A percentile compares a stretch with the other conserved stretches of the same genome.
These are phyloP conservation scores for Phytophthora palmivora DNA, from an alignment of 352 stramenopile species.

Conservation along the genomic window DNA sequence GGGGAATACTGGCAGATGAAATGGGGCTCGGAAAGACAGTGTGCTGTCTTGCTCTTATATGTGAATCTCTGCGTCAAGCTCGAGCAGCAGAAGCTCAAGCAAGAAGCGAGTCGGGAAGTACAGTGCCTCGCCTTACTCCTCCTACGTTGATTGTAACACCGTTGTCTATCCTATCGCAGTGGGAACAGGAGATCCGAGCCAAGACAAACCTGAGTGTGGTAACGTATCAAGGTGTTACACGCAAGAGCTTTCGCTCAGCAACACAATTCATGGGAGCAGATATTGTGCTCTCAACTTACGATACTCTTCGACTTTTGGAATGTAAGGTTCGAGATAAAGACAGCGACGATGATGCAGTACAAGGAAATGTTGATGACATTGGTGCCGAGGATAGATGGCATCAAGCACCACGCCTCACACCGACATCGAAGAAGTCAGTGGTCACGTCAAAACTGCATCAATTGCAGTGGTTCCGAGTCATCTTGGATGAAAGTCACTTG, in stretches of 20 bases:
- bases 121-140: constrained; percentile 51
- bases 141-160: constrained; percentile 84
- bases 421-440: constrained; percentile 35
- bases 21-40: constrained; percentile 93
- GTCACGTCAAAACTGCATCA: constrained; percentile 77
- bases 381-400: constrained; percentile 31
- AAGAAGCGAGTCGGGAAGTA: constrained; percentile 29
- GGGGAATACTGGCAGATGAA: constrained; percentile 88
- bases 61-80: constrained; percentile 60
- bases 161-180: constrained; percentile 87
- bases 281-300: constrained; percentile 83
- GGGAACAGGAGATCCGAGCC: constrained; percentile 81
- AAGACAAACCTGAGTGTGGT: constrained; percentile 83
- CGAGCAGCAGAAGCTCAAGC: constrained; percentile 40
- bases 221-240: constrained; percentile 71
- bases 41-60: constrained; percentile 83
- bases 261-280: constrained; percentile 85
- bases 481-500: constrained; percentile 91
- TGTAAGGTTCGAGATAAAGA: constrained; percentile 58
- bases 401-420: constrained; percentile 36
- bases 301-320: constrained; percentile 77
- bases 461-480: constrained; percentile 85
- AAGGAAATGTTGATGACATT: constrained; percentile 25
- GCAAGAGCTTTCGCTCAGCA: constrained; percentile 66
- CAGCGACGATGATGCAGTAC: constrained; percentile 21